Percentiles rank a stretch among this genome's conserved stretches.
Conservation (phyloP, 78 protist species). For the Dictyostelium brefeldianum region DNA sequence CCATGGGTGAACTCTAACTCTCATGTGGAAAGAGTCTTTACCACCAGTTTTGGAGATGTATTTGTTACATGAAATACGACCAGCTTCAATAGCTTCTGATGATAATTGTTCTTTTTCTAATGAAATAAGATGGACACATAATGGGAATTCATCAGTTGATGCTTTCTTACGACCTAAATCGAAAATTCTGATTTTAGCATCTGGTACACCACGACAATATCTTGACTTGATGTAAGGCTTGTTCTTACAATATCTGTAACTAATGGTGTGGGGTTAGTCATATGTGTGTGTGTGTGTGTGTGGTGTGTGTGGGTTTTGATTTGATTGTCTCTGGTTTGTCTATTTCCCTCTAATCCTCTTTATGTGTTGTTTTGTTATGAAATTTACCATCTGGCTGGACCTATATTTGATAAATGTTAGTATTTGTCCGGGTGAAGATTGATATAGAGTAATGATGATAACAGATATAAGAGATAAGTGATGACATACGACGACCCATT, state of each 20-base stretch:
- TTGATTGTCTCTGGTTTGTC: background rate
- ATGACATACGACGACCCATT: conserved; percentile 28
- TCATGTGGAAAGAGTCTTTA: conserved; percentile 99
- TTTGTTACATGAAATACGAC: conserved; percentile 99
- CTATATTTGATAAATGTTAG: background rate
- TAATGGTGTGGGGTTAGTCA: too few species aligned
- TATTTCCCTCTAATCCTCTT: background rate
- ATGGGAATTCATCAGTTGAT: conserved; percentile 98
- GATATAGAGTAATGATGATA: background rate
- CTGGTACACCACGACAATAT: conserved; percentile 99
- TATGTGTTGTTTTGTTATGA: background rate
- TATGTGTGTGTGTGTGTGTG: background rate
- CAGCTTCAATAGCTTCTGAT: conserved; percentile 99
- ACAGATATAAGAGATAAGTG: too few species aligned
- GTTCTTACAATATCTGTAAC: conserved; percentile 98
- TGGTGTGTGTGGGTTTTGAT: background rate
- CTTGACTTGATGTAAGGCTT: conserved; percentile 99
- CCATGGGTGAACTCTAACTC: conserved; percentile 99
- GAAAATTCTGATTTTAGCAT: conserved; percentile 95
- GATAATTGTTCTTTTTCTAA: conserved; percentile 99
- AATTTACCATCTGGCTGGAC: conserved; percentile 36
- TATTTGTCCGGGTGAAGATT: background rate
- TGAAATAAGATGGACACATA: conserved; percentile 98
- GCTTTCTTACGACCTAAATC: conserved; percentile 99
- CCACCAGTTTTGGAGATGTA: conserved; percentile 97